These are phyloP conservation scores for Suillus luteus DNA, from an alignment of 768 basidiomycete species.

Conservation along the genomic window DNA sequence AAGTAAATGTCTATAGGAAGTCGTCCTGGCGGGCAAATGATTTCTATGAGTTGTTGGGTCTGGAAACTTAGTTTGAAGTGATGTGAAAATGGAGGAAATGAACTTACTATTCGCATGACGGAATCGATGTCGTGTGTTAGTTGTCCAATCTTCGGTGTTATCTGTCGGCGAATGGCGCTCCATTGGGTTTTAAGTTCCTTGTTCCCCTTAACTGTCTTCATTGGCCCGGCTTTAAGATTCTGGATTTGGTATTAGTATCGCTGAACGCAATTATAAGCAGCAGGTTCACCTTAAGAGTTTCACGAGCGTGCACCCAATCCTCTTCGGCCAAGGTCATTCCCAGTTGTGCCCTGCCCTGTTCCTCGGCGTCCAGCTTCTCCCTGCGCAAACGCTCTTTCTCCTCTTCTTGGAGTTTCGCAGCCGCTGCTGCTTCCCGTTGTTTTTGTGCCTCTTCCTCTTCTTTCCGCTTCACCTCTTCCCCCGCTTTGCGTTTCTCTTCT, in stretches of 20 bases:
- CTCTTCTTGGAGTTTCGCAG: slow-evolving; percentile 33
- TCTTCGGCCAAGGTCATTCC: slow-evolving; percentile 58
- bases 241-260: slow-evolving; percentile 36
- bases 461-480: slow-evolving; percentile 43
- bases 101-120: slow-evolving; percentile 65
- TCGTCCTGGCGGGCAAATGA: slow-evolving; percentile 37
- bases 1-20: slow-evolving; percentile 53
- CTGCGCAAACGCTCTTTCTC: slow-evolving; percentile 38
- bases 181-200: slow-evolving; percentile 58
- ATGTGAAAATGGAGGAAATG: slow-evolving; percentile 13
- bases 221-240: slow-evolving; percentile 63
- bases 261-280: slow-evolving; percentile 15
- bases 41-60: slow-evolving; percentile 45
- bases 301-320: slow-evolving; percentile 65
- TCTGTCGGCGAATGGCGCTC: slow-evolving; percentile 70
- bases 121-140: slow-evolving; percentile 68
- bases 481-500: slow-evolving; percentile 45
- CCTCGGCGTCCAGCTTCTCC: slow-evolving; percentile 40
- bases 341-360: slow-evolving; percentile 41
- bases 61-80: slow-evolving; percentile 23
- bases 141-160: slow-evolving; percentile 87
- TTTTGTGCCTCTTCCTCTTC: slow-evolving; percentile 45
- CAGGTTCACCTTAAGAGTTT: slow-evolving; percentile 50
- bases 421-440: slow-evolving; percentile 35
- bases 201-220: slow-evolving; percentile 64